These are phyloP conservation scores for Diaporthe australafricana DNA, from an alignment of 2,329 filamentous ascomycete species.

Conservation along the genomic window DNA sequence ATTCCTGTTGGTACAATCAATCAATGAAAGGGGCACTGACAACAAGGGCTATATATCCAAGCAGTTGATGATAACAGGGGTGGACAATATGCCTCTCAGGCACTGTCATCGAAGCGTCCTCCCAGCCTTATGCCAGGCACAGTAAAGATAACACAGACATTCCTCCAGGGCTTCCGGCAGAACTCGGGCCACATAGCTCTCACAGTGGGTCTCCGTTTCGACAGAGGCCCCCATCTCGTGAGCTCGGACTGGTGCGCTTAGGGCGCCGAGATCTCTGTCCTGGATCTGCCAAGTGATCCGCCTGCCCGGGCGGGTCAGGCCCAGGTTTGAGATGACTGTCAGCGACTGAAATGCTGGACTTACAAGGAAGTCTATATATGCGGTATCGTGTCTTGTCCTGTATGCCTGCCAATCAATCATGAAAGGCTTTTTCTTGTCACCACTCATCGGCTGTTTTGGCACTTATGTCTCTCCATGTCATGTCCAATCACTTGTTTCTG, in stretches of 20 bases:
- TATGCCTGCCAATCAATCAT: background rate
- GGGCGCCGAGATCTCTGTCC: background rate
- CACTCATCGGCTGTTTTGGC: background rate
- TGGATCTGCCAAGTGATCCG: conserved; percentile 10
- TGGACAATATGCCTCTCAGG: background rate
- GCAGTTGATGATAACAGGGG: background rate
- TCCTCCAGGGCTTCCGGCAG: background rate
- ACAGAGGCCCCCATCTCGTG: background rate
- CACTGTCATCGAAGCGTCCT: background rate
- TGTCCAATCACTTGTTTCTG: background rate
- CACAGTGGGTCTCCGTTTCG: conserved; percentile 13
- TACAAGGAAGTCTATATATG: no score
- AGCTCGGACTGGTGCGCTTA: conserved; percentile 22
- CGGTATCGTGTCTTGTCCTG: background rate
- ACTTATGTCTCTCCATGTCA: no score
- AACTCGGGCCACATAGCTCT: conserved; percentile 1
- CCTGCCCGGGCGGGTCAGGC: background rate
- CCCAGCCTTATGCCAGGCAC: background rate
- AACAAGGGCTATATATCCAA: background rate
- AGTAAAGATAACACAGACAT: background rate
- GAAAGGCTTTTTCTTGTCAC: background rate
- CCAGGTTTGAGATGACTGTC: background rate
- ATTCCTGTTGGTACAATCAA: background rate
- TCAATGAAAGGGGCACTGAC: no score
- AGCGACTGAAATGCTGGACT: background rate